phyloP scores from a whole-genome alignment of 1,284 basidiomycete species.

The Cerrena zonata region DNA sequence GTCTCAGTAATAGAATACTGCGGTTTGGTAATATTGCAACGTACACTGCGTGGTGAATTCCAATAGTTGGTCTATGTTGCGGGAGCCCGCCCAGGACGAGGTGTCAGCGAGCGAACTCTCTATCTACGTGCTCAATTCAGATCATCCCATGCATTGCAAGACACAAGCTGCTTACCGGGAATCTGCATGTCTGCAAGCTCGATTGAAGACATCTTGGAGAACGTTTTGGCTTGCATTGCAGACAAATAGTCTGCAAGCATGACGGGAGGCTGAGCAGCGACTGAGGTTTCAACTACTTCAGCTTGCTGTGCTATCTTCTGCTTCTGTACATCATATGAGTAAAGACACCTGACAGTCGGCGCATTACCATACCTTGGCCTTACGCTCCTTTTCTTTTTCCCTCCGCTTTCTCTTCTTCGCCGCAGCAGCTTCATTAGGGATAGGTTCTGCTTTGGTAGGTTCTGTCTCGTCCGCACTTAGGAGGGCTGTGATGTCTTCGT shows the following conservation, averaged over 20 bases:
- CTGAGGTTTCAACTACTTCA: conserved; percentile 39
- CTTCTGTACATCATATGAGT: conserved; percentile 39
- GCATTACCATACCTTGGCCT: conserved; percentile 45
- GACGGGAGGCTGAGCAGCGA: conserved; percentile 50
- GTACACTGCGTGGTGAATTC: conserved; percentile 70
- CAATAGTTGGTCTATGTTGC: conserved; percentile 62
- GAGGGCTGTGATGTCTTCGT: conserved; percentile 35
- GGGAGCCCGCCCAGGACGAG: conserved; percentile 59
- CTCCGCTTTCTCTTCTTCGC: conserved; percentile 66
- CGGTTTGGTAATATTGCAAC: background rate
- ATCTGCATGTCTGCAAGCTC: conserved; percentile 71
- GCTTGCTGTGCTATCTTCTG: conserved; percentile 49
- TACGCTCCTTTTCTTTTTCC: conserved; percentile 65
- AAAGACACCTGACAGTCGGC: conserved; percentile 11
- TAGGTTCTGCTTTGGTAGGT: conserved; percentile 23
- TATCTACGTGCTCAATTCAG: conserved; percentile 50
- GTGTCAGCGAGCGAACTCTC: conserved; percentile 70
- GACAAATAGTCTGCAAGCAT: conserved; percentile 57
- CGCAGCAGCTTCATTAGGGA: conserved; percentile 19
- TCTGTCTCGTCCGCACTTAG: conserved; percentile 44
- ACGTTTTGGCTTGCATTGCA: conserved; percentile 57
- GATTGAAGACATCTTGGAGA: conserved; percentile 57
- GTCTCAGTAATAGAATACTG: background rate
- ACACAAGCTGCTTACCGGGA: conserved; percentile 47
- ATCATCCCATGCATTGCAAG: conserved; percentile 19